Evolutionary conservation across 495 filamentous ascomycete genomes (phyloP).

Genomic region (Penicillium atrosanguineum): DNA sequence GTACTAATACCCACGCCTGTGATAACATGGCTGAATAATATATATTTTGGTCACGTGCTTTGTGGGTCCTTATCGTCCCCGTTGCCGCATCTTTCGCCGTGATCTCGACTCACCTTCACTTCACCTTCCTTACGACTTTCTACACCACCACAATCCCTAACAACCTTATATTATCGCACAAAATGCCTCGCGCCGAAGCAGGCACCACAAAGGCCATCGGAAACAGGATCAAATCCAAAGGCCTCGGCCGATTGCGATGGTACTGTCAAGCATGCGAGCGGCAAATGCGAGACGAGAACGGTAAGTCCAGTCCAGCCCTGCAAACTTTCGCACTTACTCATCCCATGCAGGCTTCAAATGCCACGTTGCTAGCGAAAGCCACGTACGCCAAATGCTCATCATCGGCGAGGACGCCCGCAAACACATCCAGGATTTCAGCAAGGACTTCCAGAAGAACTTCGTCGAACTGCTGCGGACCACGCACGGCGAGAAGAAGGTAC

Average conservation of each 20-base stretch:
- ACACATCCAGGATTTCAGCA: conserved; percentile 70
- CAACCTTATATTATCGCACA: conserved; percentile 20
- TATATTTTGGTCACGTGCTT: background rate
- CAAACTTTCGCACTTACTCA: background rate
- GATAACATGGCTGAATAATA: background rate
- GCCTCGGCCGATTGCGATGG: conserved; percentile 81
- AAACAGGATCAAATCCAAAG: conserved; percentile 86
- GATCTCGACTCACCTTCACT: background rate
- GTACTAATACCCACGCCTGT: no score
- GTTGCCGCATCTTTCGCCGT: background rate
- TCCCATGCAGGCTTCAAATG: conserved; percentile 42
- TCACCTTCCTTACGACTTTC: background rate
- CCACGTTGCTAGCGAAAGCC: conserved; percentile 76
- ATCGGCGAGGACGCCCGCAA: conserved; percentile 82
- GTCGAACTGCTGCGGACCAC: conserved; percentile 67
- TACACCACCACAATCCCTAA: background rate
- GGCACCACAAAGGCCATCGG: conserved; percentile 80
- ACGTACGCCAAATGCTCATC: conserved; percentile 81
- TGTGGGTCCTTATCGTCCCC: background rate
- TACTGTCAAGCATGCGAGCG: conserved; percentile 53
- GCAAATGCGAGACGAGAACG: conserved; percentile 53
- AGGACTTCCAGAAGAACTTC: conserved; percentile 80
- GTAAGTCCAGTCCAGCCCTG: background rate
- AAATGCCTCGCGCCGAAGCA: conserved; percentile 91
- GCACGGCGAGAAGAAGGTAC: conserved; percentile 82